These are phyloP conservation scores for Hippophae gyantsensis DNA, from an alignment of 306 rosid genomes.

Conservation along the genomic window DNA sequence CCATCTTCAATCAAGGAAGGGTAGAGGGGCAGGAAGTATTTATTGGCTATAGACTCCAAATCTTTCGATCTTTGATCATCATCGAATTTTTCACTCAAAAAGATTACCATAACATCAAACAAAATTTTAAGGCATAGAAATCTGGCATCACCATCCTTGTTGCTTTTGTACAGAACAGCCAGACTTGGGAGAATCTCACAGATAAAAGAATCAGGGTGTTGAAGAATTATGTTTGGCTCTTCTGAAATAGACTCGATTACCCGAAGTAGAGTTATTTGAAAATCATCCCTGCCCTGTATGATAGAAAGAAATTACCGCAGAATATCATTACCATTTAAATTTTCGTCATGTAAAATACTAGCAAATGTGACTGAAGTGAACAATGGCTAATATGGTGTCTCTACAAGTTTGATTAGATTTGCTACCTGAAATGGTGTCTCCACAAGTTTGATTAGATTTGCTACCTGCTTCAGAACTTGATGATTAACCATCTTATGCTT, in stretches of 20 bases:
- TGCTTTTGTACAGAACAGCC: conserved; percentile 81
- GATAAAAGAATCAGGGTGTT: conserved; percentile 57
- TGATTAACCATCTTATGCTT: conserved; percentile 66
- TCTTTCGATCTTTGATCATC: conserved; percentile 60
- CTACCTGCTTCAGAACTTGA: conserved; percentile 75
- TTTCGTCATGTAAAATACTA: conserved; percentile 1
- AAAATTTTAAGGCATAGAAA: conserved; percentile 86
- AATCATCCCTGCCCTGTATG: conserved; percentile 94
- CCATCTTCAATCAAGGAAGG: conserved; percentile 85
- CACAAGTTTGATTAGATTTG: conserved; percentile 55
- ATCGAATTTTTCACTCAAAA: conserved; percentile 63
- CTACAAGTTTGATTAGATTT: conserved; percentile 58
- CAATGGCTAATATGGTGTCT: conserved; percentile 37
- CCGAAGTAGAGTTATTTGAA: conserved; percentile 90
- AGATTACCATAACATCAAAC: conserved; percentile 68
- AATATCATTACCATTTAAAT: conserved; percentile 12
- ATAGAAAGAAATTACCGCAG: conserved; percentile 23
- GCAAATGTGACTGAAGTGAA: conserved; percentile 1
- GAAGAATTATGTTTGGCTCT: conserved; percentile 54
- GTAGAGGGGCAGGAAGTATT: conserved; percentile 82
- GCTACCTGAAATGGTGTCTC: conserved; percentile 92
- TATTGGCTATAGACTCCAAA: conserved; percentile 57
- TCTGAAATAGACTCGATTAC: conserved; percentile 77
- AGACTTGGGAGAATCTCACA: conserved; percentile 83
- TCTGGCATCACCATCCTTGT: conserved; percentile 96